Evolutionary conservation across 108 stramenopile genomes (phyloP), one percentile per base, ranked within the genome.

Genomic region (Mediolabrus comicus): DNA sequence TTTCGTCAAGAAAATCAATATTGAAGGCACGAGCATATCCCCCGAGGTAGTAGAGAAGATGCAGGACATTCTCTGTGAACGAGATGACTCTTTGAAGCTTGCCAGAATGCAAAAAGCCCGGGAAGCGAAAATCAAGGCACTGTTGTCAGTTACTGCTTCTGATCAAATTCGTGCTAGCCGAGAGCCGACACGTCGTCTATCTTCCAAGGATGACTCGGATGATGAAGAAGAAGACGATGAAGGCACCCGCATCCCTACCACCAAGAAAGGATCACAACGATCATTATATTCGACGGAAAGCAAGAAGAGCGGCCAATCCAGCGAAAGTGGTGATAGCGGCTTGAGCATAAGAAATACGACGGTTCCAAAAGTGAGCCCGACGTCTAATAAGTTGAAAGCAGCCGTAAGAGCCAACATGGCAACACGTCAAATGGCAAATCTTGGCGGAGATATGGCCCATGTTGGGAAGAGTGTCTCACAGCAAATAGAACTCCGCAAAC

Each of bases 121-220:
- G 7, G 27, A 65, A 29, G 27, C 17, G 43, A 65, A 65, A 33
- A 65, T 65, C 26, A 52, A 65, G 51, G 52, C 27, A 11, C 32
- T 65, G 29, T 29, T 65, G 27, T 26, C 65, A 30, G 52, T 52
- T 43, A 53, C 65, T 30, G 65, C 65, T 22, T 65, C 65, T 11
- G 27, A 52, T 12, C 29, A 49, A 29, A n/a, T 65, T 46, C 10
- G 0, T 33, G 22, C 26, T 27, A 1, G 22, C 3, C 25, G 63
- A 31, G 17, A 31, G 58, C 29, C n/a, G n/a, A n/a, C n/a, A n/a
- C n/a, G n/a, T n/a, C n/a, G n/a, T n/a, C n/a, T n/a, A n/a, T n/a
- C n/a, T n/a, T n/a, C n/a, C n/a, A n/a, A n/a, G n/a, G 25, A 27
- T 14, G 49, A 65, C 24, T 25, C 13, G 0, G 43, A 30, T 0